A percentile compares a stretch with the other conserved stretches of the same genome.
phyloP scores from a whole-genome alignment of 2,329 filamentous ascomycete species.

The Epichloe baconii region DNA sequence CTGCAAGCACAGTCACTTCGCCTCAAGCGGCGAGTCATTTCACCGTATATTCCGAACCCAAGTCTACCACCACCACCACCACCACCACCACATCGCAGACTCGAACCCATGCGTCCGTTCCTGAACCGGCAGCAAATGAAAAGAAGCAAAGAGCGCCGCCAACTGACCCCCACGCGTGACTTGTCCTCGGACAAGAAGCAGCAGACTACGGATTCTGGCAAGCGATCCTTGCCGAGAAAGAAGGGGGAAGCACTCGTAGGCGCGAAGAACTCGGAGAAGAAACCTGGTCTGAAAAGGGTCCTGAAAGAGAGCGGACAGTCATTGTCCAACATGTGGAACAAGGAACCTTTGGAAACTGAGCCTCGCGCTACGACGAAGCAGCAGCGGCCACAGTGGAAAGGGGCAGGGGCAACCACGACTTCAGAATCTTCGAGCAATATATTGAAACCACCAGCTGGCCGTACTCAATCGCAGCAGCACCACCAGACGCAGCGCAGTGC shows the following conservation, averaged over 20 bases:
- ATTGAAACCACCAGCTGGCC: constrained; percentile 4
- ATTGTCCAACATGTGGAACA: constrained; percentile 35
- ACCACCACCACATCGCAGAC: neutral
- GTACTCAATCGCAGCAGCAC: constrained; percentile 4
- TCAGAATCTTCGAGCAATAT: neutral
- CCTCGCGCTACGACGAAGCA: constrained; percentile 9
- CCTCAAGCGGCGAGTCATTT: constrained; percentile 7
- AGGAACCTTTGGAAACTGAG: constrained; percentile 24
- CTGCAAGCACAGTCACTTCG: constrained; percentile 3
- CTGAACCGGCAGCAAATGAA: constrained; percentile 26
- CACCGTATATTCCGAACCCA: neutral
- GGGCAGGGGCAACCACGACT: constrained; percentile 4
- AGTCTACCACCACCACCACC: neutral
- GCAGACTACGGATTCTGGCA: constrained; percentile 1
- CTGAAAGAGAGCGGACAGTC: constrained; percentile 37
- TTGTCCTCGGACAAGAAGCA: constrained; percentile 6
- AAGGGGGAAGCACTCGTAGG: constrained; percentile 13
- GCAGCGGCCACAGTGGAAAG: constrained; percentile 14
- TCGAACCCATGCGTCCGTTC: neutral
- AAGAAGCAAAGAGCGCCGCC: constrained; percentile 30
- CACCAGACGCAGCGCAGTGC: constrained; percentile 1
- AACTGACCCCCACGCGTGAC: constrained; percentile 6
- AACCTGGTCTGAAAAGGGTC: constrained; percentile 27
- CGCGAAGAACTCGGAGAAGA: constrained; percentile 12
- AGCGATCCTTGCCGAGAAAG: constrained; percentile 15